Conservation (phyloP, 2,329 filamentous ascomycete species). For the Cyclaneusma minus region DNA sequence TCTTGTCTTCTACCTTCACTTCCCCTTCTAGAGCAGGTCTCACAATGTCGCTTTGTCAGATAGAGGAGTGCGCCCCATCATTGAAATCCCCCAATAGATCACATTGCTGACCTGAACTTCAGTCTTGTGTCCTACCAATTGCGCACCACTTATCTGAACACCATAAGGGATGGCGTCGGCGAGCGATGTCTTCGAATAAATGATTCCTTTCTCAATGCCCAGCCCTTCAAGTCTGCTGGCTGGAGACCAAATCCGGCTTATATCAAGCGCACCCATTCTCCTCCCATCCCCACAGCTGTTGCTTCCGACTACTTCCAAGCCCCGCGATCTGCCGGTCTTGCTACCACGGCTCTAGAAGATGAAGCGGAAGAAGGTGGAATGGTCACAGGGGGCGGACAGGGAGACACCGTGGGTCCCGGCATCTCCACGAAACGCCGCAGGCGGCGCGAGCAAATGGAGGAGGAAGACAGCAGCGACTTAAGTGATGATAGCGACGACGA, state of each 20-base stretch:
- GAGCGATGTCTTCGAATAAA: slow-evolving; percentile 74
- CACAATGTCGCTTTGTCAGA: slow-evolving; percentile 21
- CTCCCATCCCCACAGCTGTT: slow-evolving; percentile 69
- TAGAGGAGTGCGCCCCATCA: slow-evolving; percentile 18
- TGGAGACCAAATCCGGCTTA: slow-evolving; percentile 62
- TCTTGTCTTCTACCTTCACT: no score
- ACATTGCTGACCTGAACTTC: slow-evolving; percentile 9
- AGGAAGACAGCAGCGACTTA: slow-evolving; percentile 74
- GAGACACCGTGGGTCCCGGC: slow-evolving; percentile 51
- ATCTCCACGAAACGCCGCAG: slow-evolving; percentile 51
- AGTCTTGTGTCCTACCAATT: slow-evolving; percentile 75
- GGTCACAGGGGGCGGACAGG: slow-evolving; percentile 50
- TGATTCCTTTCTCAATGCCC: slow-evolving; percentile 62
- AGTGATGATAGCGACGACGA: slow-evolving; percentile 78
- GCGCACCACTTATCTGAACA: slow-evolving; percentile 63
- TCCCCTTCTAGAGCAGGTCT: no score
- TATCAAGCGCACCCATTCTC: slow-evolving; percentile 71
- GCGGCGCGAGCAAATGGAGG: slow-evolving; percentile 53
- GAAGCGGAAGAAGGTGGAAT: slow-evolving; percentile 51
- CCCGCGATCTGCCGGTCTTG: slow-evolving; percentile 40
- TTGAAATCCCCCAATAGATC: slow-evolving; percentile 1
- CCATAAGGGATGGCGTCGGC: slow-evolving; percentile 70
- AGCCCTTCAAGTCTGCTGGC: slow-evolving; percentile 68
- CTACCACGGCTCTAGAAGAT: slow-evolving; percentile 41
- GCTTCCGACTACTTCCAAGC: slow-evolving; percentile 77